These are phyloP conservation scores for Fusarium praegraminearum DNA, from an alignment of 2,329 filamentous ascomycete genomes.

Conservation along the genomic window DNA sequence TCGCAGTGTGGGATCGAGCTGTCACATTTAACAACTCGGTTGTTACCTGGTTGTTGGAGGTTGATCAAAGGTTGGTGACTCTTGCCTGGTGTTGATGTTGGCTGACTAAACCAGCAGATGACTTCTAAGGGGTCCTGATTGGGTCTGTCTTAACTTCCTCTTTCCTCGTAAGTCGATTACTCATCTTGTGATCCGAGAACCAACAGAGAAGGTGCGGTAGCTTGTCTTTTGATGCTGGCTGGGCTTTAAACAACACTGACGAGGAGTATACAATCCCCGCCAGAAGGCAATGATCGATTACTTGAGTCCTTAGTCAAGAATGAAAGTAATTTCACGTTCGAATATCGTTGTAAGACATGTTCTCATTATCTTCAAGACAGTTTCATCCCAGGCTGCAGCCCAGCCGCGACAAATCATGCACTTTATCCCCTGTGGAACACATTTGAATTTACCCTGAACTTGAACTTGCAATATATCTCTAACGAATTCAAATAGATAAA, in stretches of 20 bases:
- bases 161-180: not conserved
- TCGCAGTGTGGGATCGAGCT: too few species aligned
- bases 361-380: not conserved
- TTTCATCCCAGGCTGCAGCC: not conserved
- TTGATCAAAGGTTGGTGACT: not conserved
- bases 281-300: not conserved
- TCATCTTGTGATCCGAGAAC: not conserved
- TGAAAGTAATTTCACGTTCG: not conserved
- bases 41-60: not conserved
- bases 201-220: not conserved
- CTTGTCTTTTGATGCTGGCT: not conserved
- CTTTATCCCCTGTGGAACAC: not conserved
- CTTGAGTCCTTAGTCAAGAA: not conserved
- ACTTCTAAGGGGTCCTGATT: not conserved
- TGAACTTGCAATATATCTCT: fast-evolving
- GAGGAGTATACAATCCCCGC: not conserved
- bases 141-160: not conserved
- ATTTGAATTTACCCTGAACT: not conserved
- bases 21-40: not conserved
- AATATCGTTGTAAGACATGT: not conserved
- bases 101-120: not conserved
- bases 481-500: not conserved
- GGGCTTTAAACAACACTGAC: not conserved
- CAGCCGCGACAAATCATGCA: not conserved
- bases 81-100: not conserved